phyloP scores from a whole-genome alignment of 1,284 basidiomycete species.

The Moniliophthora roreri region DNA sequence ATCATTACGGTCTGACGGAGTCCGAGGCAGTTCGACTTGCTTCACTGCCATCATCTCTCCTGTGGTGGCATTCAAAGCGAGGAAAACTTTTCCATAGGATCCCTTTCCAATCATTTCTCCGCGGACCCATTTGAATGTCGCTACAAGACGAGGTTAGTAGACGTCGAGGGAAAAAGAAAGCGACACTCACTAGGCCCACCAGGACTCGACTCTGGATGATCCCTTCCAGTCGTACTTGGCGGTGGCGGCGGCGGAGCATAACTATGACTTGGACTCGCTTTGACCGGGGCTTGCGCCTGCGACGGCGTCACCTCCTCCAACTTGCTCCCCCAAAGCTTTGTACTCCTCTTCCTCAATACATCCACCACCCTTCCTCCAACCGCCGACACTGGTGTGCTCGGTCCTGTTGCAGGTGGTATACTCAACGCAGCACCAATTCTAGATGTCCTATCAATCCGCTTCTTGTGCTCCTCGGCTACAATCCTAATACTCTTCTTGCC shows the following conservation, averaged over 20 bases:
- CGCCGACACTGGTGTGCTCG: constrained; percentile 42
- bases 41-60: constrained; percentile 99
- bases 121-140: constrained; percentile 98
- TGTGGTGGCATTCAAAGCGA: constrained; percentile 96
- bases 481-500: constrained; percentile 89
- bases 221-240: constrained; percentile 54
- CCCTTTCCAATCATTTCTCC: constrained; percentile 97
- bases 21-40: constrained; percentile 94
- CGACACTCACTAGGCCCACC: constrained; percentile 57
- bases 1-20: constrained; percentile 88
- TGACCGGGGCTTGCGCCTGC: too few species aligned
- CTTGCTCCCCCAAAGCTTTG: constrained; percentile 94
- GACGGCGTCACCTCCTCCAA: constrained; percentile 92
- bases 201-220: constrained; percentile 55
- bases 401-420: constrained; percentile 23
- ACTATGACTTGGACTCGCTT: too few species aligned
- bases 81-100: constrained; percentile 94
- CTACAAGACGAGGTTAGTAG: constrained; percentile 38
- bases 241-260: too few species aligned
- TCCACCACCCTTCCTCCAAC: constrained; percentile 24
- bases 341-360: constrained; percentile 79
- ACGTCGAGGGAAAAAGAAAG: constrained; percentile 15
- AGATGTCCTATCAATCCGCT: constrained; percentile 62
- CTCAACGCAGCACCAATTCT: too few species aligned
- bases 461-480: constrained; percentile 84